phyloP scores from a whole-genome alignment of 495 filamentous ascomycete species.

The Trichoderma parareesei region DNA sequence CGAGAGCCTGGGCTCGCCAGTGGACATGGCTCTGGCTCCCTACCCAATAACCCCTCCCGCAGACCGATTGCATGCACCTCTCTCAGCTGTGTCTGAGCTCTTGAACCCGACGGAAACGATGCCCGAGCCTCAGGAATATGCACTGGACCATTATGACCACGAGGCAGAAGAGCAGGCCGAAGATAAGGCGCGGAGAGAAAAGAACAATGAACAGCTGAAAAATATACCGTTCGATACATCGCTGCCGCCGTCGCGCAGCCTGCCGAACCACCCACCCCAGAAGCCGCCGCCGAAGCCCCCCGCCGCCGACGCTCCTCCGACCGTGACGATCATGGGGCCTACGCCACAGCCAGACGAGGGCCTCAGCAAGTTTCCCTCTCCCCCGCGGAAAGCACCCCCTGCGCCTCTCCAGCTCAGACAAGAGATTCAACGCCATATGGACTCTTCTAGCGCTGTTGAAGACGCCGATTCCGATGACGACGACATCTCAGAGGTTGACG shows the following conservation, averaged over 20 bases:
- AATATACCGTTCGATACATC: conserved; percentile 37
- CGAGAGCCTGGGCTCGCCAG: conserved; percentile 38
- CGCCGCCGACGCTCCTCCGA: conserved; percentile 31
- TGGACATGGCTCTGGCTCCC: conserved; percentile 44
- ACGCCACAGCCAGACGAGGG: conserved; percentile 41
- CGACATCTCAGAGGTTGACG: conserved; percentile 60
- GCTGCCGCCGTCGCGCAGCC: conserved; percentile 40
- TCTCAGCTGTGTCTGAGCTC: conserved; percentile 32
- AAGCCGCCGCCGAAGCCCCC: conserved; percentile 36
- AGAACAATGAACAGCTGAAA: conserved; percentile 29
- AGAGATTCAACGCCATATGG: conserved; percentile 32
- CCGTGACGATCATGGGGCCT: conserved; percentile 37
- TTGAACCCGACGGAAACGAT: conserved; percentile 44
- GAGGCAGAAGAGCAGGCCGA: conserved; percentile 39
- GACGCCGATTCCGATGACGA: conserved; percentile 80
- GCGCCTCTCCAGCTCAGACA: conserved; percentile 69
- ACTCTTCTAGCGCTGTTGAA: conserved; percentile 43
- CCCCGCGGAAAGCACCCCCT: conserved; percentile 71
- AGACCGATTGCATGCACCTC: conserved; percentile 19
- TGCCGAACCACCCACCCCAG: conserved; percentile 36
- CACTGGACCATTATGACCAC: conserved; percentile 42
- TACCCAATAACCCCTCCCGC: conserved; percentile 51
- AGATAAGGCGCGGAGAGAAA: conserved; percentile 33
- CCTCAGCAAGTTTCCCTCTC: conserved; percentile 36
- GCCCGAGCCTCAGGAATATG: conserved; percentile 46